Base-by-base conservation (phyloP, 2,329 filamentous ascomycete species). In the Ophiostoma piceae region DNA sequence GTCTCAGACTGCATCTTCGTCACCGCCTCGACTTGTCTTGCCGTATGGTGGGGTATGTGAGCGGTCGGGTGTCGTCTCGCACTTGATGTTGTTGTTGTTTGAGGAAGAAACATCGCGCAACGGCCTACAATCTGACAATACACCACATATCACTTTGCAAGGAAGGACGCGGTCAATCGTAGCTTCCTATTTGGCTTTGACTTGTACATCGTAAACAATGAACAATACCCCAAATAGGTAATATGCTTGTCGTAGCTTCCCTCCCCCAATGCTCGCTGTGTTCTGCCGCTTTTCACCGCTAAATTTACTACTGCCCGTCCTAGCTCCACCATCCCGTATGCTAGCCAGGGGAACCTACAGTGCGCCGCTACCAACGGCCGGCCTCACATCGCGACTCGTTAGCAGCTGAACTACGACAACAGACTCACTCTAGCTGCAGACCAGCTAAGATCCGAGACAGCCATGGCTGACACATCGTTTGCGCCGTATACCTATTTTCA, bases 401-500 rank as follows among this genome's bases (percentile, higher is more conserved):
- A 41, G 41, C 35, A 35, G 32, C 41, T 41, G 8, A 35, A 47
- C 4, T 39, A 35, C n/a, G 47, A 39, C 47, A n/a, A 19, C 26
- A 47, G 54, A 19, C 43, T 32, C 22, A 35, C 67, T 14, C 39
- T 35, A 6, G 16, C 67, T 64, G 37, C 67, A 47, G 5, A 35
- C 39, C 39, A 41, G 67, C 67, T 22, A 9, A 41, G 19, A n/a
- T 32, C 57, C 16, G 51, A 62, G 37, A 64, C 26, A 41, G 64
- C 70, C 19, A 87, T 87, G 85, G 77, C 83, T 70, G 19, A 14
- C 5, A n/a, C 37, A 16, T 79, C 80, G 68, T 81, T 85, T 73
- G 83, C 81, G 67, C 87, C 87, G 1, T 90, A 90, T 79, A 87
- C 85, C 68, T 90, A 86, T 77, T 87, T 90, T 37, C 87, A 88